Percentiles rank a stretch among this genome's conserved stretches.
Evolutionary conservation across 768 basidiomycete genomes (phyloP).

Genomic region (Myochromella boudieri): DNA sequence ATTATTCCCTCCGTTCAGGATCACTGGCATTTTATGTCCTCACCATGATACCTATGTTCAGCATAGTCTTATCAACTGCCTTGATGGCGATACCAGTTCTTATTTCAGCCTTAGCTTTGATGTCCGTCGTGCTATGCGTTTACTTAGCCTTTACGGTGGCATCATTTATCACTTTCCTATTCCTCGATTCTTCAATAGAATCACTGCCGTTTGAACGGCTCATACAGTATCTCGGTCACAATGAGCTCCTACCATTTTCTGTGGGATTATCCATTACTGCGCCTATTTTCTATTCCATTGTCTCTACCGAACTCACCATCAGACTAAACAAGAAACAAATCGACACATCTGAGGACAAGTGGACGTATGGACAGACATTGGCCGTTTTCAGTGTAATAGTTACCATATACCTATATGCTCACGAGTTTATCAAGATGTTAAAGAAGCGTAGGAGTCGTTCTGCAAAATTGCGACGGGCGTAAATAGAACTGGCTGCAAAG

Average conservation of each 20-base stretch:
- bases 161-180: neutral
- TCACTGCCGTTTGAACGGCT: neutral
- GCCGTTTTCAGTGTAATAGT: neutral
- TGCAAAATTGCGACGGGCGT: no score
- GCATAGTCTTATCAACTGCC: neutral
- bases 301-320: constrained; percentile 7
- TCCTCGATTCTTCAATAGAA: neutral
- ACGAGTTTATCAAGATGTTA: neutral
- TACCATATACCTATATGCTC: neutral
- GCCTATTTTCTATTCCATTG: constrained; percentile 1
- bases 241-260: neutral
- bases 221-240: no score
- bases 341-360: neutral
- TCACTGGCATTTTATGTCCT: constrained; percentile 4
- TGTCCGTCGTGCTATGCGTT: neutral
- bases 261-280: neutral
- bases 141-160: neutral
- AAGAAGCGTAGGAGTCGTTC: neutral
- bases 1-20: constrained; percentile 1
- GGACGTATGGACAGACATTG: constrained; percentile 4
- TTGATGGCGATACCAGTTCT: neutral
- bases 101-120: neutral
- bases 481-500: no score
- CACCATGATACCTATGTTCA: neutral
- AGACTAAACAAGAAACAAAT: neutral